A percentile compares a stretch with the other conserved stretches of the same genome.
These are phyloP conservation scores for Pholiota adiposa DNA, from an alignment of 1,284 basidiomycete genomes.

Conservation along the genomic window DNA sequence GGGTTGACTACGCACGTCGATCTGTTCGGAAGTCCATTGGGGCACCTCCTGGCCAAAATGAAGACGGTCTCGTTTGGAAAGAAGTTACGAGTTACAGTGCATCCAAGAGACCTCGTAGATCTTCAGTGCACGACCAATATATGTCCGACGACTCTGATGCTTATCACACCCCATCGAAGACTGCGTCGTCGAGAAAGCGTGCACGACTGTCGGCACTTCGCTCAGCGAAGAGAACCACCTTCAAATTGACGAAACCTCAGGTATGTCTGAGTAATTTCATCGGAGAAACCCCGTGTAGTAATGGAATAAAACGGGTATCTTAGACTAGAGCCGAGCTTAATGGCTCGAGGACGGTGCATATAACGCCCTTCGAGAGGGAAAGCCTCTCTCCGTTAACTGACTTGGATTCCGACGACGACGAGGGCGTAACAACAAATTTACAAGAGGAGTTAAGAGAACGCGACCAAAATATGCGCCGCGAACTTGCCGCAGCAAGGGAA, in stretches of 20 bases:
- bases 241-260: conserved; percentile 47
- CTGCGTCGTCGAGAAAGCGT: conserved; percentile 26
- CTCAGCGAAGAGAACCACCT: conserved; percentile 25
- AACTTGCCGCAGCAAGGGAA: conserved; percentile 15
- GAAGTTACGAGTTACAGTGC: conserved; percentile 26
- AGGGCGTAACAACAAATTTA: conserved; percentile 3
- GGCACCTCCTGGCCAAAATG: conserved; percentile 24
- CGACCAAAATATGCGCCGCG: conserved; percentile 24
- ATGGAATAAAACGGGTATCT: not conserved
- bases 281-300: not conserved
- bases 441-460: conserved; percentile 29
- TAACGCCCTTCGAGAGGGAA: conserved; percentile 17
- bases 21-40: conserved; percentile 28
- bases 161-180: conserved; percentile 17
- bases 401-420: conserved; percentile 35
- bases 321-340: conserved; percentile 27
- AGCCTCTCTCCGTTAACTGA: conserved; percentile 34
- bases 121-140: conserved; percentile 16
- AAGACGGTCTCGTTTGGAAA: conserved; percentile 43
- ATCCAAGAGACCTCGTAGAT: conserved; percentile 8
- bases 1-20: conserved; percentile 34
- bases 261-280: conserved; percentile 23
- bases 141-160: conserved; percentile 15
- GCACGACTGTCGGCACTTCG: conserved; percentile 24
- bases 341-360: conserved; percentile 21